Evolutionary conservation across 2,329 filamentous ascomycete species (phyloP).

Genomic region (Epichloe scottii): DNA sequence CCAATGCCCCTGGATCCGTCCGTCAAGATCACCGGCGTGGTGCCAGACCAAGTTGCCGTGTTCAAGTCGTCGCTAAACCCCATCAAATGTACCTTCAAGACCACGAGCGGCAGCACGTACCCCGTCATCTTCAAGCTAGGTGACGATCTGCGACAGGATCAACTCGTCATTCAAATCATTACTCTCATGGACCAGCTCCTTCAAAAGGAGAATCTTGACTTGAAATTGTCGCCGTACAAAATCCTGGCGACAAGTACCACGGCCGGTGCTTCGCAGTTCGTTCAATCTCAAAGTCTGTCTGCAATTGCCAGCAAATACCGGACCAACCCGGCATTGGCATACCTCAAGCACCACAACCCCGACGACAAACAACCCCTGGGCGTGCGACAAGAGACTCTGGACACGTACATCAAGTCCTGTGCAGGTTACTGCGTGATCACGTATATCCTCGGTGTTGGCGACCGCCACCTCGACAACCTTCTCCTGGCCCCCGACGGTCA

Average conservation of each 20-base stretch:
- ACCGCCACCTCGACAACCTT: conserved; percentile 90
- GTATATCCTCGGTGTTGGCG: conserved; percentile 90
- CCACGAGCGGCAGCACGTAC: conserved; percentile 63
- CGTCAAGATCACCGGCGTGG: conserved; percentile 64
- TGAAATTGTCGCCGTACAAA: conserved; percentile 91
- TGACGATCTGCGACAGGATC: conserved; percentile 91
- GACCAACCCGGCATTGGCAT: conserved; percentile 60
- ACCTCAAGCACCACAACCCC: conserved; percentile 80
- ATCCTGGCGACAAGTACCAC: conserved; percentile 86
- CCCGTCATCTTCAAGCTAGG: conserved; percentile 95
- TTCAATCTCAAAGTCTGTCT: conserved; percentile 75
- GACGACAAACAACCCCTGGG: conserved; percentile 71
- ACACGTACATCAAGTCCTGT: conserved; percentile 90
- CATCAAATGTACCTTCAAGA: conserved; percentile 83
- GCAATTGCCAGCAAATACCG: conserved; percentile 76
- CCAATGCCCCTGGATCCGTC: conserved; percentile 81
- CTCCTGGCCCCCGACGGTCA: conserved; percentile 80
- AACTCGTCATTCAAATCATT: conserved; percentile 93
- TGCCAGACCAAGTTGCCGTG: conserved; percentile 74
- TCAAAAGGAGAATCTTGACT: conserved; percentile 88
- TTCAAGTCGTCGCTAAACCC: conserved; percentile 94
- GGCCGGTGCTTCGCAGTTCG: conserved; percentile 86
- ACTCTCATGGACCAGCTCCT: conserved; percentile 94
- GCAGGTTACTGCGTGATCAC: conserved; percentile 98
- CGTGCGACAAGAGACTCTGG: conserved; percentile 82